Percentiles rank a stretch among this genome's conserved stretches.
phyloP scores from a whole-genome alignment of 441 rosid genomes.

The Biscutella laevigata region DNA sequence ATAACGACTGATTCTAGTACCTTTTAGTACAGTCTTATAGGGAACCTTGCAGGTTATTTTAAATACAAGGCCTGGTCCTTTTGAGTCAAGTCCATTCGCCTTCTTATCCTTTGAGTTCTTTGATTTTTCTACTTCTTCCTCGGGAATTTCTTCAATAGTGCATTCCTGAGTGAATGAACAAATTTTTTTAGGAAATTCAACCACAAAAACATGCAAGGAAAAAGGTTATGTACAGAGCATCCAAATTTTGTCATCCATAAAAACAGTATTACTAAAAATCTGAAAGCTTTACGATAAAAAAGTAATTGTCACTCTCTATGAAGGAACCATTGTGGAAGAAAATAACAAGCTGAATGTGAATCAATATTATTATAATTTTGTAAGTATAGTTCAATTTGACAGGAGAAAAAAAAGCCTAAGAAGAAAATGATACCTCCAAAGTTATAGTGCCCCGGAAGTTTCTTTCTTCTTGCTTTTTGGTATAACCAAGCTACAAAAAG shows the following conservation, averaged over 20 bases:
- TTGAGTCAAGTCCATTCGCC: constrained; percentile 68
- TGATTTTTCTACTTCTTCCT: constrained; percentile 62
- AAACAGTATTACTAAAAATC: not conserved
- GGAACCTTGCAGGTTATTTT: constrained; percentile 84
- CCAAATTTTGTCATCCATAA: not conserved
- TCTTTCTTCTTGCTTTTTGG: constrained; percentile 92
- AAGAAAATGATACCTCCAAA: constrained; percentile 59
- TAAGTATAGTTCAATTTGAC: not conserved
- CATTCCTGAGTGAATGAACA: constrained; percentile 61
- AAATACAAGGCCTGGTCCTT: constrained; percentile 62
- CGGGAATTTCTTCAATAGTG: constrained; percentile 64
- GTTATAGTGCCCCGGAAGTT: constrained; percentile 85
- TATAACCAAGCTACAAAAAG: constrained; percentile 82
- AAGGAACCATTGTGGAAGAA: not conserved
- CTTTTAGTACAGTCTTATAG: constrained; percentile 91
- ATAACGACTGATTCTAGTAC: constrained; percentile 29
- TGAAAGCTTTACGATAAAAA: constrained; percentile 1
- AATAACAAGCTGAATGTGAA: constrained; percentile 1
- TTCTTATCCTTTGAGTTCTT: constrained; percentile 89
- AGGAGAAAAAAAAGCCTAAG: constrained; percentile 13
- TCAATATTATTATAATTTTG: not conserved
- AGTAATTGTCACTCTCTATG: not conserved
- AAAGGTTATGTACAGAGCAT: not conserved
- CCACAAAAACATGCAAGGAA: no score
- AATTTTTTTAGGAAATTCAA: constrained; percentile 16